Base-by-base conservation (phyloP, 768 basidiomycete species). In the Russula dissimulans region DNA sequence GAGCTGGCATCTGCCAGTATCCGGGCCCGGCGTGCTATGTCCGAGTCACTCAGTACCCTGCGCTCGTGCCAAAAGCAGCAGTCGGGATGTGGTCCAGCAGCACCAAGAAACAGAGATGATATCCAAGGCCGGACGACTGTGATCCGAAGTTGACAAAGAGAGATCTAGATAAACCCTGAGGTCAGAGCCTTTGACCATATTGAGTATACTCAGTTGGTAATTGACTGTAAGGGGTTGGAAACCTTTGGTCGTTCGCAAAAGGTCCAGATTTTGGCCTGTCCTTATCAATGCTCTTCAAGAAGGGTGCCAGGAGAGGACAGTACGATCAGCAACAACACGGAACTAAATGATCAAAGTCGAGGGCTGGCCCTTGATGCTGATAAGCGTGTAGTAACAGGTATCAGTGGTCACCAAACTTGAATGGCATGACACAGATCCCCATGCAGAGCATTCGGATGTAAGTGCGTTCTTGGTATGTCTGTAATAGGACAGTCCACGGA, bases 1-100 rank as follows among this genome's bases (percentile, higher is more conserved):
- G 22, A 26, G 22, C 22, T 26, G 22, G 22, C 22, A 26, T 26
- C 22, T 26, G 22, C 22, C 22, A 26, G 22, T 26, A 26, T 26
- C 22, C 22, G 1, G 22, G 22, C 18, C 22, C 22, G 22, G 22
- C 18, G 5, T 43, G 36, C 10, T 58, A 41, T 9, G 7, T n/a
- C 17, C 46, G 44, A 38, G 10, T 52, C n/a, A 26, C 44, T 38
- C 22, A 18, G 11, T 7, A 43, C 26, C 12, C 50, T 50, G 39
- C 57, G 26, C 31, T n/a, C 50, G 44, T 45, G 11, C 57, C 43
- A 36, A 43, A 59, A 7, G 51, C 46, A 14, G 57, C 57, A 17
- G 51, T 42, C 4, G 32, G 34, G 51, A 59, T 59, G 44, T 59
- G 50, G 36, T 53, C 31, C 29, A 46, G 50, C 14, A 59, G 47